These are phyloP conservation scores for Areca catechu DNA, from an alignment of 176 grass and related monocot genomes.

Conservation along the genomic window DNA sequence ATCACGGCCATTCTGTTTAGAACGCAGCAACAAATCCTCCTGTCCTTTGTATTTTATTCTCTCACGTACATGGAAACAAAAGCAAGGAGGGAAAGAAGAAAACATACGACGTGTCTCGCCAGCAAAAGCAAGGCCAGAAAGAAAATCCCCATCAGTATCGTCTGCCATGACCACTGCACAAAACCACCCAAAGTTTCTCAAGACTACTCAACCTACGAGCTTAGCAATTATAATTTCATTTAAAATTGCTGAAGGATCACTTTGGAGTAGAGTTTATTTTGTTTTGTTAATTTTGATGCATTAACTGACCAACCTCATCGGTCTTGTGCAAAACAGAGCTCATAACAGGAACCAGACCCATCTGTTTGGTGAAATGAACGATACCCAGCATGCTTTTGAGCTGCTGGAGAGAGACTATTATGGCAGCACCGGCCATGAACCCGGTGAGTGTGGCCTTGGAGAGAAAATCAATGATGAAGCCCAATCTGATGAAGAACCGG, in stretches of 20 bases:
- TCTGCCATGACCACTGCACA: slow-evolving; percentile 93
- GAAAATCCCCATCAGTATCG: slow-evolving; percentile 62
- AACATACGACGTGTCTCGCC: slow-evolving; percentile 64
- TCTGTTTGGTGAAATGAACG: slow-evolving; percentile 83
- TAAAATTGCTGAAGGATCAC: too few relatives aligned
- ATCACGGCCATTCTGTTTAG: too few relatives aligned
- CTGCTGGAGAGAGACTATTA: slow-evolving; percentile 93
- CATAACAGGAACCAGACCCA: slow-evolving; percentile 84
- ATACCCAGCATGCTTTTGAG: slow-evolving; percentile 81
- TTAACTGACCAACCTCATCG: slow-evolving; percentile 26
- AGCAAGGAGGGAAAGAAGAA: not conserved
- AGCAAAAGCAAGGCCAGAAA: slow-evolving; percentile 60
- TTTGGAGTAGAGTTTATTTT: too few relatives aligned
- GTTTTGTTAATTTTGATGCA: too few relatives aligned
- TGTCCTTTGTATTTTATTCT: too few relatives aligned
- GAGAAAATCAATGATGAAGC: slow-evolving; percentile 83
- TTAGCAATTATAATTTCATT: too few relatives aligned
- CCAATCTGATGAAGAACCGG: slow-evolving; percentile 25
- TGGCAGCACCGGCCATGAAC: slow-evolving; percentile 93
- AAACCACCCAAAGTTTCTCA: too few relatives aligned
- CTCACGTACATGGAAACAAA: too few relatives aligned
- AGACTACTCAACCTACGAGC: too few relatives aligned
- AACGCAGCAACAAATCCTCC: too few relatives aligned
- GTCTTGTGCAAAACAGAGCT: slow-evolving; percentile 64
- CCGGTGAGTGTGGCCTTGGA: slow-evolving; percentile 92